Evolutionary conservation across 2,329 filamentous ascomycete species (phyloP).

Genomic region (Ilyonectria sp.): DNA sequence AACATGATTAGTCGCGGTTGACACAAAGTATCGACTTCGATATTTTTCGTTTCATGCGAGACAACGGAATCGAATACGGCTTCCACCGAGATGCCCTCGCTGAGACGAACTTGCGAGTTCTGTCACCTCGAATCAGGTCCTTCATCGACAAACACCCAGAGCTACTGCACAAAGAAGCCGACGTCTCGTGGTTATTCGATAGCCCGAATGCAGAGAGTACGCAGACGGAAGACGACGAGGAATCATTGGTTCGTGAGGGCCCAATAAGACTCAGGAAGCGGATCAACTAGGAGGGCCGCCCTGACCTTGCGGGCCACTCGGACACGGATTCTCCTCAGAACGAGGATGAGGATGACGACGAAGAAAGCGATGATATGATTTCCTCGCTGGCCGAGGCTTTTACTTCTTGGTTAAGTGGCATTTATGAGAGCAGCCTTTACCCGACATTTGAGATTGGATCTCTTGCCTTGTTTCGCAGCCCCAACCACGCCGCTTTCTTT

Average conservation of each 20-base stretch:
- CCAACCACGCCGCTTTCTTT: slow-evolving; percentile 64
- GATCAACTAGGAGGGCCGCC: slow-evolving; percentile 43
- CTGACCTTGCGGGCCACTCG: slow-evolving; percentile 31
- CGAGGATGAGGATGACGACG: slow-evolving; percentile 26
- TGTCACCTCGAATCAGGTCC: slow-evolving; percentile 62
- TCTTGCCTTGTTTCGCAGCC: slow-evolving; percentile 64
- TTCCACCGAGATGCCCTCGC: slow-evolving; percentile 68
- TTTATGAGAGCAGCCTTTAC: slow-evolving; percentile 66
- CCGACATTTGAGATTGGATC: slow-evolving; percentile 70
- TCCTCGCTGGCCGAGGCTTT: slow-evolving; percentile 49
- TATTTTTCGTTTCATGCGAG: slow-evolving; percentile 88
- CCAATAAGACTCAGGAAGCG: slow-evolving; percentile 33
- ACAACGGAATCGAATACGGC: slow-evolving; percentile 86
- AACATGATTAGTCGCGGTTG: slow-evolving; percentile 62
- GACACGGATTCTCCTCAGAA: slow-evolving; percentile 37
- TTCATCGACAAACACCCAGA: slow-evolving; percentile 63
- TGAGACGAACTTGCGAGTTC: slow-evolving; percentile 57
- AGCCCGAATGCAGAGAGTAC: slow-evolving; percentile 12
- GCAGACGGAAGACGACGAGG: slow-evolving; percentile 20
- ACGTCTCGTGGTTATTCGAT: slow-evolving; percentile 64
- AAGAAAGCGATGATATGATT: slow-evolving; percentile 36
- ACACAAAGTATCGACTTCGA: slow-evolving; percentile 82
- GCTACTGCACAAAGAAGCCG: slow-evolving; percentile 62
- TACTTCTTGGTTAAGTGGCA: slow-evolving; percentile 52
- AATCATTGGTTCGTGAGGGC: slow-evolving; percentile 27